phyloP scores from a whole-genome alignment of 2,329 filamentous ascomycete genomes.

The Cercospora berteroae region DNA sequence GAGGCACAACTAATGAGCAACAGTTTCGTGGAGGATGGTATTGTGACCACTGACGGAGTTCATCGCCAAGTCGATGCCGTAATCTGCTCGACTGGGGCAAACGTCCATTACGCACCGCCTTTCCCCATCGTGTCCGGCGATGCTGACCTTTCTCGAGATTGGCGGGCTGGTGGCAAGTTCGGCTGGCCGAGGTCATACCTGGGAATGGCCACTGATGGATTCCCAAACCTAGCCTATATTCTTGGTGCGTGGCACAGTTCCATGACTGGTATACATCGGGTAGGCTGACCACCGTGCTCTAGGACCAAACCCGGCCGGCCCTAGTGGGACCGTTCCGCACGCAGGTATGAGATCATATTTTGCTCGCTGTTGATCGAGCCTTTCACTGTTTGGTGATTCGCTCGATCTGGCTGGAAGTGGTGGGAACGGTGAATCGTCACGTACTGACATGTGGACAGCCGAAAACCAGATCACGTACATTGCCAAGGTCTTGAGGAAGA shows the following conservation, averaged over 20 bases:
- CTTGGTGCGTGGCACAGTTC: slow-evolving; percentile 20
- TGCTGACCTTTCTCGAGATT: slow-evolving; percentile 33
- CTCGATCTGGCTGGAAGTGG: background rate
- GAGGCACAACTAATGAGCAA: background rate
- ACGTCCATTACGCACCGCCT: slow-evolving; percentile 37
- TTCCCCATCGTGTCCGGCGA: slow-evolving; percentile 33
- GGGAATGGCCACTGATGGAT: slow-evolving; percentile 28
- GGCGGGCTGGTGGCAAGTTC: slow-evolving; percentile 37
- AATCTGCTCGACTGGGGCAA: slow-evolving; percentile 47
- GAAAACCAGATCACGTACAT: slow-evolving; percentile 66
- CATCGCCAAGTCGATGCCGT: slow-evolving; percentile 42
- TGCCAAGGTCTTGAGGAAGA: slow-evolving; percentile 66
- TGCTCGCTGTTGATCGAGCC: background rate
- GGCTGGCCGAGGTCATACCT: slow-evolving; percentile 35
- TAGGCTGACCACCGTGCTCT: background rate
- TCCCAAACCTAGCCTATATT: slow-evolving; percentile 30
- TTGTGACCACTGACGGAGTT: slow-evolving; percentile 43
- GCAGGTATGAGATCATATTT: slow-evolving; percentile 33
- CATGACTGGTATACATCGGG: background rate
- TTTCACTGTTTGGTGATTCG: background rate
- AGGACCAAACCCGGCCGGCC: slow-evolving; percentile 27
- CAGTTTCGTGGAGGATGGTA: slow-evolving; percentile 41
- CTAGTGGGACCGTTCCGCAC: slow-evolving; percentile 41
- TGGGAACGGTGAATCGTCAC: background rate
- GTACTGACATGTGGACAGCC: slow-evolving; percentile 36